A percentile compares a stretch with the other conserved stretches of the same genome.
Conservation (phyloP, 768 basidiomycete genomes). For the Russula dissimulans region DNA sequence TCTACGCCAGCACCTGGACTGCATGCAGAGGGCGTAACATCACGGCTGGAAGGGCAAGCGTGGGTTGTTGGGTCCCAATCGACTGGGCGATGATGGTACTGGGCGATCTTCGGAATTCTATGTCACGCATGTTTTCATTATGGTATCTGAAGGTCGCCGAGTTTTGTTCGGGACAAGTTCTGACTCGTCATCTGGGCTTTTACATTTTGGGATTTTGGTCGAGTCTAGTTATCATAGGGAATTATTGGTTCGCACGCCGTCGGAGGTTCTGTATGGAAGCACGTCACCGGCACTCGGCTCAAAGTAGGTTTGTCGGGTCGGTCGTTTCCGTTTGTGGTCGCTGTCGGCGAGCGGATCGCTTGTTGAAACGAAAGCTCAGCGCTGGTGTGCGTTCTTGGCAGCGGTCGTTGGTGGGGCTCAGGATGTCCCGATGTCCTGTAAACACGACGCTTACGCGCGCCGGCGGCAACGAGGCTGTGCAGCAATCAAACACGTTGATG, state of each 20-base stretch:
- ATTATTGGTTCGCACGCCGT: neutral
- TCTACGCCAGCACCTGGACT: neutral
- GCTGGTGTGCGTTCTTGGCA: neutral
- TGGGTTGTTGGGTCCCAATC: neutral
- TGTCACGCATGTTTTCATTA: conserved; percentile 2
- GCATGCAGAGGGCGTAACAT: neutral
- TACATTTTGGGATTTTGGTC: conserved; percentile 1
- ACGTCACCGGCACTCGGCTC: neutral
- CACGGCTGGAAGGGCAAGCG: neutral
- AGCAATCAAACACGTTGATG: conserved; percentile 2
- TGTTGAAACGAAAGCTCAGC: conserved; percentile 17
- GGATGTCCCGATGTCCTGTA: neutral
- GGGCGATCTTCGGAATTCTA: conserved; percentile 18
- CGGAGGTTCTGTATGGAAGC: neutral
- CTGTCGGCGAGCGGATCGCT: conserved; percentile 12
- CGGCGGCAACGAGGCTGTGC: neutral
- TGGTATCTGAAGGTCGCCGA: conserved; percentile 21
- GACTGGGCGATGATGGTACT: conserved; percentile 15
- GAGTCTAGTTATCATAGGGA: conserved; percentile 5
- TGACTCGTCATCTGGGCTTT: conserved; percentile 1
- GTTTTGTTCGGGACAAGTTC: conserved; percentile 14
- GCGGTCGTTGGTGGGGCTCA: neutral
- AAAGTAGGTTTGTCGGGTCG: conserved; percentile 1
- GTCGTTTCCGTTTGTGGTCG: conserved; percentile 4
- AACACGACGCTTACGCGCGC: neutral